These are phyloP conservation scores for Babesia bovis DNA, from an alignment of 169 alveolate species.

Conservation along the genomic window DNA sequence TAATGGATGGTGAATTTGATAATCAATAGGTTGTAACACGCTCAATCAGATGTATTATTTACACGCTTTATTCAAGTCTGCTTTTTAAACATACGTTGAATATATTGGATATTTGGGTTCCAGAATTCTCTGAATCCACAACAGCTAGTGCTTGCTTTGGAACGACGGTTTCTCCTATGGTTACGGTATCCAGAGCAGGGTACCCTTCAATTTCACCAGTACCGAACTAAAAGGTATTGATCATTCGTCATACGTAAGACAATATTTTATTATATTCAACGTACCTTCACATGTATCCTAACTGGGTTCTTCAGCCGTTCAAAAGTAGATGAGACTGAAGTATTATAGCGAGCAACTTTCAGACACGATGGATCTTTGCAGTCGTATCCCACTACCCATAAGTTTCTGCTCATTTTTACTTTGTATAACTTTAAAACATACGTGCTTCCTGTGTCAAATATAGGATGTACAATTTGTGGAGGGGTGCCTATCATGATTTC, in stretches of 20 bases:
- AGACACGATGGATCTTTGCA: slow-evolving; percentile 76
- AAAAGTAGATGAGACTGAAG: slow-evolving; percentile 71
- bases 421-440: neutral
- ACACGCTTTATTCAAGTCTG: no score
- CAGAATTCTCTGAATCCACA: slow-evolving; percentile 76
- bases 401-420: slow-evolving; percentile 38
- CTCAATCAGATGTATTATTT: no score
- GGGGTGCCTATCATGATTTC: slow-evolving; percentile 76
- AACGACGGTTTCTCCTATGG: slow-evolving; percentile 74
- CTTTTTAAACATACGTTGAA: slow-evolving; percentile 64
- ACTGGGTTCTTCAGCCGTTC: slow-evolving; percentile 55
- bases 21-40: no score
- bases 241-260: neutral
- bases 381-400: slow-evolving; percentile 79
- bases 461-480: slow-evolving; percentile 79
- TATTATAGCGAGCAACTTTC: slow-evolving; percentile 69
- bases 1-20: neutral
- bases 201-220: slow-evolving; percentile 85
- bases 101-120: slow-evolving; percentile 47
- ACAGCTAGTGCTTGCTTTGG: slow-evolving; percentile 81
- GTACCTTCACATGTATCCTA: slow-evolving; percentile 74
- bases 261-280: neutral
- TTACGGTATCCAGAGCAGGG: slow-evolving; percentile 77
- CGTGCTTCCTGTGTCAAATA: slow-evolving; percentile 85
- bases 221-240: slow-evolving; percentile 69